Evolutionary conservation across 768 basidiomycete species (phyloP), one percentile per base, ranked within the genome.

Genomic region (Zangia roseola): DNA sequence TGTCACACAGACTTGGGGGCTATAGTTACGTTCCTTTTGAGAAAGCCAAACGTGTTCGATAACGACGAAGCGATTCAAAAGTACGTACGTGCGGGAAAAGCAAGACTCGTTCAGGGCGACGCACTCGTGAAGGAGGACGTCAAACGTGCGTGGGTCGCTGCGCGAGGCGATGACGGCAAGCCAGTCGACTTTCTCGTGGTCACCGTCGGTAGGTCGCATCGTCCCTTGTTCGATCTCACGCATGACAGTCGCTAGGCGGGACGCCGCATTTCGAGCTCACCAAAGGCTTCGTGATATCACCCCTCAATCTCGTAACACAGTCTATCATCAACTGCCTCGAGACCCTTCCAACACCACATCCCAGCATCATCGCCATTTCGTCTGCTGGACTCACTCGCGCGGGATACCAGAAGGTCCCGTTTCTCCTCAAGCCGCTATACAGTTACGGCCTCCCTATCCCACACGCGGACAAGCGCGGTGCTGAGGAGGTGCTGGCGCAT

Each of bases 1-100:
- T n/a, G 35, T n/a, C 19, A 36, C 12, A 39, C 56, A 87, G 86
- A 70, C 6, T 64, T 73, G 43, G 84, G 85, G 33, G 72, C 78
- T 4, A 80, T 74, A 2, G 80, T 87, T 0, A 84, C 83, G 0
- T 86, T 83, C 56, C 71, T 87, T 12, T 71, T 88, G 30, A 79
- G 86, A 25, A 73, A 69, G 16, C 67, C 75, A 0, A 52, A 67
- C 9, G 71, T 73, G 5, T 86, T 88, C 53, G 81, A 84, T 37
- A 53, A 65, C 7, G 79, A 88, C 54, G 67, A 70, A 20, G 56
- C 53, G 2, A 76, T 88, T n/a, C 78, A 86, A 54, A 50, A 53
- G 10, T 76, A 78, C 59, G 57, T 87, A 40, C 61, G 70, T 40
- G 57, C 70, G 0, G 83, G 82, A 5, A 74, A 73, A 44, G 86